Evolutionary conservation across 306 rosid genomes (phyloP), one percentile per base, ranked within the genome.

Genomic region (Ammopiptanthus mongolicus): DNA sequence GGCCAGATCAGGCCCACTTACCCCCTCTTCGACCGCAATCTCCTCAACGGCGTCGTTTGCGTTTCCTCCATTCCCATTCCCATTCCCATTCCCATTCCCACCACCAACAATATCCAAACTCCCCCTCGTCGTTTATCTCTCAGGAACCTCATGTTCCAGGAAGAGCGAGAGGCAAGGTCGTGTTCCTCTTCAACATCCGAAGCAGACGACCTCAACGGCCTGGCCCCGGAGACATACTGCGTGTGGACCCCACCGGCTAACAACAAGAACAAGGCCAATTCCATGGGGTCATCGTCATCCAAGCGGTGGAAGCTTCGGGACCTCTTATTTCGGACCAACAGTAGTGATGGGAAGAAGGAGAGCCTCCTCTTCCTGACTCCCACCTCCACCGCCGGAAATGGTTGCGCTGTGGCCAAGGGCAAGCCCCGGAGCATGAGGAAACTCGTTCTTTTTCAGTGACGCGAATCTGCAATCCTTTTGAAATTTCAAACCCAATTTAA

Each of bases 271-370:
- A 96, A 89, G 78, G 81, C 86, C 80, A 80, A 61, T 42, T 89
- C 91, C 2, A 59, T 86, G 0, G 90, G 83, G 17, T 77, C 86
- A 11, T 57, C 82, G 9, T 63, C 89, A 0, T 87, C 88, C 41
- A 92, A 88, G 65, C 78, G 92, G 46, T 92, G 99, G 99, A 96
- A 78, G 78, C 67, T 96, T 46, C 79, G 85, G 17, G 82, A 88
- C 42, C 71, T 95, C 36, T 84, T 92, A 9, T 60, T 15, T 11
- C 78, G 96, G 42, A 89, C 94, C 76, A 84, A 84, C 2, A 85
- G 84, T 3, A 85, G 84, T 3, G 87, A 81, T n/a, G 87, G 84
- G 36, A 83, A 84, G 73, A 84, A 86, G 74, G 89, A 84, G 0
- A 50, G 60, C 8, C 23, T 78, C 18, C 11, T 76, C 70, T 44